Conservation (phyloP, 2,329 filamentous ascomycete species). For the Cladophialophora carrionii region DNA sequence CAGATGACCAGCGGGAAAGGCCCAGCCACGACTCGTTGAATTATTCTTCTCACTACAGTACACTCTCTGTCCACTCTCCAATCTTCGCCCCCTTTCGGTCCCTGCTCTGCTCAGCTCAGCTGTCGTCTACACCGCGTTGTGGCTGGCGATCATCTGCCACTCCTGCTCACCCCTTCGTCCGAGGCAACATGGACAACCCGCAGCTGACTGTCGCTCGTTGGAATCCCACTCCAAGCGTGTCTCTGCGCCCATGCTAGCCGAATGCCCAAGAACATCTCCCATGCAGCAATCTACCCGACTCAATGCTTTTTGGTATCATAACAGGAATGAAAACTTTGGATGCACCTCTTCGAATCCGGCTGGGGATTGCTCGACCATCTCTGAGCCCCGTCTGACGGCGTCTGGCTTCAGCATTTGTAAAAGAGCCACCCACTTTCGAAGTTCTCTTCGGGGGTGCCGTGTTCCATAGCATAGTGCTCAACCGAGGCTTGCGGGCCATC, state of each 20-base stretch:
- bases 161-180: not conserved
- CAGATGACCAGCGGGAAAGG: not conserved
- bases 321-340: constrained; percentile 27
- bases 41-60: not conserved
- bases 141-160: not conserved
- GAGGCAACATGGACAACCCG: not conserved
- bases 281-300: constrained; percentile 3
- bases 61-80: not conserved
- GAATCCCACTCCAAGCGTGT: not conserved
- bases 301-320: constrained; percentile 36
- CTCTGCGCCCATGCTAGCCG: constrained; percentile 1
- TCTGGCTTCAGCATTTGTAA: constrained; percentile 31
- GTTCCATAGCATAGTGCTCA: constrained; percentile 37
- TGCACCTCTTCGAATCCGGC: constrained; percentile 18
- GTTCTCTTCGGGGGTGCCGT: constrained; percentile 19
- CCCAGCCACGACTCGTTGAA: not conserved
- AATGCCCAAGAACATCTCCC: constrained; percentile 21
- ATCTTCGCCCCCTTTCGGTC: not conserved
- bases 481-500: constrained; percentile 29
- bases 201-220: not conserved
- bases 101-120: constrained; percentile 3
- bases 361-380: constrained; percentile 13
- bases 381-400: not conserved
- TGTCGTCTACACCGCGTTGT: not conserved
- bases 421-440: constrained; percentile 35